Conservation (phyloP, 2,329 filamentous ascomycete genomes). For the Colletotrichum spinosum region DNA sequence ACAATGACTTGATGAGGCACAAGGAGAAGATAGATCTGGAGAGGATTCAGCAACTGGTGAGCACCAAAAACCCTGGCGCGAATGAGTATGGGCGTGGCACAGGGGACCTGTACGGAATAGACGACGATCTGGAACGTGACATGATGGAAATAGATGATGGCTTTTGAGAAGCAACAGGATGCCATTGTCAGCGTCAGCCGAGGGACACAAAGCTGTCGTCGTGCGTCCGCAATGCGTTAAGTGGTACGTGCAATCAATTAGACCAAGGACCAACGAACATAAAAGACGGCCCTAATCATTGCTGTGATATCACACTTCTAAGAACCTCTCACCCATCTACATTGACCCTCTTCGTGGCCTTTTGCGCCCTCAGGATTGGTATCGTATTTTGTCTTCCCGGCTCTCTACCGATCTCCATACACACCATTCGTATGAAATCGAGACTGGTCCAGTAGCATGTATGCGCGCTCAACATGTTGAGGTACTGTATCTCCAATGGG, state of each 20-base stretch:
- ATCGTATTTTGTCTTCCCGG: constrained; percentile 73
- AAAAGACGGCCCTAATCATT: too few species aligned
- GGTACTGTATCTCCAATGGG: constrained; percentile 91
- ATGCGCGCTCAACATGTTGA: constrained; percentile 97
- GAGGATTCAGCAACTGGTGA: constrained; percentile 71
- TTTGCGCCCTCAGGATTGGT: constrained; percentile 69
- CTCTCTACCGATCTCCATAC: constrained; percentile 84
- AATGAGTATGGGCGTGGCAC: constrained; percentile 42
- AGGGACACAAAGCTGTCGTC: too few species aligned
- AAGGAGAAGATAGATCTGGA: constrained; percentile 81
- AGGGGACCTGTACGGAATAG: constrained; percentile 61
- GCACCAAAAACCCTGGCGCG: constrained; percentile 44
- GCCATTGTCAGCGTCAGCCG: too few species aligned
- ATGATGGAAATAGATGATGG: constrained; percentile 64
- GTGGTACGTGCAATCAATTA: too few species aligned
- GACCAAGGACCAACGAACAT: too few species aligned
- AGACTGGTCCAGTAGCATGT: constrained; percentile 91
- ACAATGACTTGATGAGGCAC: constrained; percentile 81
- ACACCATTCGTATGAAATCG: constrained; percentile 92
- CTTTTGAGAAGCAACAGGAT: constrained; percentile 29
- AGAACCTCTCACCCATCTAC: neutral
- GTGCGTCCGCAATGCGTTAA: too few species aligned
- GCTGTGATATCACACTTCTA: too few species aligned
- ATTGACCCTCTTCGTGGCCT: constrained; percentile 54
- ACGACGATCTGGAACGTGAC: constrained; percentile 64